These are phyloP conservation scores for Ampelomyces quisqualis DNA, from an alignment of 2,329 filamentous ascomycete species.

Conservation along the genomic window DNA sequence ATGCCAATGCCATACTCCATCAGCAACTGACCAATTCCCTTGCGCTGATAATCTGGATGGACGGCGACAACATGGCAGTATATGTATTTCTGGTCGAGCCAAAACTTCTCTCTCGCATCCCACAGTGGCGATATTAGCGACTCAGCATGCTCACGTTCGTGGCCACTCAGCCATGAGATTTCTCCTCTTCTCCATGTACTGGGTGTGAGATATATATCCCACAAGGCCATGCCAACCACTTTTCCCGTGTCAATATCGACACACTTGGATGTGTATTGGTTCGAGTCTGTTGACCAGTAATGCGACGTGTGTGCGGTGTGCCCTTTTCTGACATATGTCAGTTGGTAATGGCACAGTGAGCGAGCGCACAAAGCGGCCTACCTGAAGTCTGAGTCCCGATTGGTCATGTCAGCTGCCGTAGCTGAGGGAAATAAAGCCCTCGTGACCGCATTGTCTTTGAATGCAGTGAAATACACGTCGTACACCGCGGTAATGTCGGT, in stretches of 20 bases:
- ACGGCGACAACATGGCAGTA: conserved; percentile 49
- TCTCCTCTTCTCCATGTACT: conserved; percentile 50
- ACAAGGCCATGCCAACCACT: conserved; percentile 52
- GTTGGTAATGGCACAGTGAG: neutral
- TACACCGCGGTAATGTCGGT: conserved; percentile 52
- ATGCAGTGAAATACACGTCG: conserved; percentile 52
- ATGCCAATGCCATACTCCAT: conserved; percentile 44
- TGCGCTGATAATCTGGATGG: conserved; percentile 47
- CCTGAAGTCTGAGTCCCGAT: conserved; percentile 27
- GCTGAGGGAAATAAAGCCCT: conserved; percentile 47
- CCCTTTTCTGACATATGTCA: conserved; percentile 31
- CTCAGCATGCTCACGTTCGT: conserved; percentile 49
- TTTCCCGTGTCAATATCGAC: conserved; percentile 48
- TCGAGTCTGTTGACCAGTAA: conserved; percentile 41
- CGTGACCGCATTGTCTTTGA: conserved; percentile 48
- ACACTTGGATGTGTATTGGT: conserved; percentile 53
- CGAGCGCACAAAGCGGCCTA: conserved; percentile 4
- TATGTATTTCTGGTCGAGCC: conserved; percentile 23
- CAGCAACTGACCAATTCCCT: conserved; percentile 47
- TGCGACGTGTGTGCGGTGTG: conserved; percentile 49
- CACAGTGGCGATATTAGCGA: conserved; percentile 45
- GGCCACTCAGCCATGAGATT: conserved; percentile 51
- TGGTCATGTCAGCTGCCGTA: conserved; percentile 18
- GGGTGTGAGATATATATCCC: conserved; percentile 47
- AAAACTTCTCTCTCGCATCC: conserved; percentile 23